Conservation (phyloP, 768 basidiomycete genomes). For the Gymnopilus dilepis region DNA sequence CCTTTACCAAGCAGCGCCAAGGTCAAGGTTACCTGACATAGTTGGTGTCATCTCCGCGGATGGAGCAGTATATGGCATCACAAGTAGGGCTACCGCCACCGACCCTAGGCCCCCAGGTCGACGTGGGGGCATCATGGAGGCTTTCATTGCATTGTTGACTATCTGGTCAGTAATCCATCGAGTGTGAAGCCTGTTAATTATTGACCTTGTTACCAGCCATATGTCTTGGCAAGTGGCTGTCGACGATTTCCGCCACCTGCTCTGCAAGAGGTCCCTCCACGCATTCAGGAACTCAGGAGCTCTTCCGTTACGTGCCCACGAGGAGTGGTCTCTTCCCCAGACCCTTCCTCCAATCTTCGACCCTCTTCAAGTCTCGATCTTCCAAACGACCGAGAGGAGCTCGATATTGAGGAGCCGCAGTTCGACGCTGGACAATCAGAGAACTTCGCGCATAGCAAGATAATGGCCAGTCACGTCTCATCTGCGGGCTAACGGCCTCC, state of each 20-base stretch:
- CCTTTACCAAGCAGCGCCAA: not conserved
- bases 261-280: not conserved
- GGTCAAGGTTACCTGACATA: not conserved
- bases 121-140: not conserved
- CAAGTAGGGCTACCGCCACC: not conserved
- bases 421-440: not conserved
- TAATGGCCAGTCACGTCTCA: slow-evolving; percentile 5
- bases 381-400: not conserved
- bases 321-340: not conserved
- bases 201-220: too few relatives aligned
- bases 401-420: not conserved
- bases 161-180: slow-evolving; percentile 4
- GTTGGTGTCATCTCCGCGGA: not conserved
- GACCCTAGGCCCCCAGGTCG: not conserved
- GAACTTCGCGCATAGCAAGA: not conserved
- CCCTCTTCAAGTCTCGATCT: too few relatives aligned
- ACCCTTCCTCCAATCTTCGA: not conserved
- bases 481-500: not conserved
- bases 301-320: not conserved
- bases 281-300: not conserved
- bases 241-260: not conserved
- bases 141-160: slow-evolving; percentile 1
- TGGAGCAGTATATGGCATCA: not conserved
- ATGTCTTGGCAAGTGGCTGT: not conserved
- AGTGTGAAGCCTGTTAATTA: too few relatives aligned